A percentile compares a stretch with the other conserved stretches of the same genome.
Conservation (phyloP, 2,329 filamentous ascomycete species). For the Botrytis deweyae region DNA sequence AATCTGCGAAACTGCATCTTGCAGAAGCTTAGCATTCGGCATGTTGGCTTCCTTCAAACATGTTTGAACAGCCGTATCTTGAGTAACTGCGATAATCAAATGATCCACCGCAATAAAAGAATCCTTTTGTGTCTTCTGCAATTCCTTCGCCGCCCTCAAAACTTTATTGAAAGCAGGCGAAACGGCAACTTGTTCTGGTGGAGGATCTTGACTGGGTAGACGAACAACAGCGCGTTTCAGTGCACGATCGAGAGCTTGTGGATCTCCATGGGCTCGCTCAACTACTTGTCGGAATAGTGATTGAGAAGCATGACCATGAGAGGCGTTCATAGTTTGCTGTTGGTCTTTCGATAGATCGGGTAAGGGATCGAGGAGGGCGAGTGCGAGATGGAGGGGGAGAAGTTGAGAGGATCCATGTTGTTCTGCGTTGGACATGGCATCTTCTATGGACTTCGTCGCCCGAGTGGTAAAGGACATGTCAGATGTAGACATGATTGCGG, state of each 20-base stretch:
- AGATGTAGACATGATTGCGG: conserved; percentile 59
- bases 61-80: conserved; percentile 72
- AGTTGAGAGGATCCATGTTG: conserved; percentile 92
- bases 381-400: conserved; percentile 84
- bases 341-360: conserved; percentile 78
- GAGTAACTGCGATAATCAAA: conserved; percentile 79
- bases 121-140: conserved; percentile 98
- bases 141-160: conserved; percentile 77
- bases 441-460: conserved; percentile 84
- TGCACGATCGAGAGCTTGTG: conserved; percentile 81
- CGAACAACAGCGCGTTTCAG: conserved; percentile 91
- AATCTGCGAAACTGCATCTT: conserved; percentile 87
- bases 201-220: conserved; percentile 89
- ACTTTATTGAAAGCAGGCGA: conserved; percentile 80
- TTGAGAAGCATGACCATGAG: conserved; percentile 57
- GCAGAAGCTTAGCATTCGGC: conserved; percentile 85
- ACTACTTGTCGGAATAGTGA: conserved; percentile 95
- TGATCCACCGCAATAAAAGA: conserved; percentile 93
- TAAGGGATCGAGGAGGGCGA: conserved; percentile 74
- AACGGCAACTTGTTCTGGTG: conserved; percentile 82
- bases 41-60: conserved; percentile 84
- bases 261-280: conserved; percentile 89
- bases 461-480: conserved; percentile 92
- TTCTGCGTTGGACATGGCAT: conserved; percentile 83
- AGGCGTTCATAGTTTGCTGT: conserved; percentile 63